Base-by-base conservation (phyloP, 2,329 filamentous ascomycete genomes). In the Coniochaeta sp. region DNA sequence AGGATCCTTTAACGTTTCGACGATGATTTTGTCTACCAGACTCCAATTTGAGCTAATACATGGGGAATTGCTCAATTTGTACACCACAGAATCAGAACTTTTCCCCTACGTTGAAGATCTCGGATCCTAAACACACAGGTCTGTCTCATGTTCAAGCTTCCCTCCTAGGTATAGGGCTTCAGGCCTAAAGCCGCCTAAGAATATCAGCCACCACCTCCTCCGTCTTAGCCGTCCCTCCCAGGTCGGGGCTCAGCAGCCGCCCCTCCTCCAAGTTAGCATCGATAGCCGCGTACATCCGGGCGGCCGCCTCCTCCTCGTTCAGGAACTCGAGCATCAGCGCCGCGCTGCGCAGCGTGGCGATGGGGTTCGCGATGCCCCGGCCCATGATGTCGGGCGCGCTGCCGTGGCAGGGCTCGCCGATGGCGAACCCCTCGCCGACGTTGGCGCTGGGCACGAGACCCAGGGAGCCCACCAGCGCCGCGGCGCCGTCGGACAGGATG, bases 321-420 rank as follows among this genome's bases (percentile, higher is more conserved):
- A 98, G 80, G 77, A 98, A 99, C 81, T 98, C 93, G 65, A 99
- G 82, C 95, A 99, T 98, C 63, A 97, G 81, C 36, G 90, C 95
- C 17, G 92, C 89, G 75, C 90, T 95, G 71, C 95, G 83, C 65
- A 99, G 83, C 10, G 95, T 98, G 38, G 95, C 95, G 71, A 99
- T 96, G 26, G 95, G 95, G 78, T 99, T 99, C 66, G 95, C 92
- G 71, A 99, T 93, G 65, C 88, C 87, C 81, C 89, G 81, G 66
- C 95, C 95, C 84, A 92, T 88, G 65, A 99, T 99, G 72, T 99
- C 95, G 6, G 95, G 95, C 32, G 95, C 95, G 69, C 89, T 93
- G 55, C 95, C 95, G 76, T 99, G 95, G 81, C 95, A 98, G 59
- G 95, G 95, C 85, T 99, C 95, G 65, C 95, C 95, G 69, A 99